Evolutionary conservation across 179 eudicot genomes (phyloP).

Genomic region (Camellia oleifera): DNA sequence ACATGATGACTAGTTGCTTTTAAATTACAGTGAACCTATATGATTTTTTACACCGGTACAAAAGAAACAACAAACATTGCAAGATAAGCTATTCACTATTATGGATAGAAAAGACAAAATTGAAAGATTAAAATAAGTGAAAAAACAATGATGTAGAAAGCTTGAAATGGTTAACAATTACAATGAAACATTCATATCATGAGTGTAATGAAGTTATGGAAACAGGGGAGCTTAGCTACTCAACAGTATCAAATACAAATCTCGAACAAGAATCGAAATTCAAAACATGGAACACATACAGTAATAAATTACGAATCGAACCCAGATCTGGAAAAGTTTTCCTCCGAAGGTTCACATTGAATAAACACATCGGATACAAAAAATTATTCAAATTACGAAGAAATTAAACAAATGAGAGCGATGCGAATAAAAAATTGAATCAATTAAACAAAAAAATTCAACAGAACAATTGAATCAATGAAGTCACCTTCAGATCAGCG

Average conservation of each 20-base stretch:
- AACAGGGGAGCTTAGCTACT: neutral
- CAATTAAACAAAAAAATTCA: neutral
- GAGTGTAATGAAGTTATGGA: neutral
- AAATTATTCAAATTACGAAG: no score
- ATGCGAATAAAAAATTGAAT: neutral
- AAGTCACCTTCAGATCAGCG: slow-evolving; percentile 10
- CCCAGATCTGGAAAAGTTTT: slow-evolving; percentile 14
- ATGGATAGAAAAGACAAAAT: neutral
- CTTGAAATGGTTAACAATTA: neutral
- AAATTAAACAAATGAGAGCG: no score
- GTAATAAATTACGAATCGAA: neutral
- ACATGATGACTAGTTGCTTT: slow-evolving; percentile 52
- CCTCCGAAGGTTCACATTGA: neutral
- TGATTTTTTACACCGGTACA: slow-evolving; percentile 9
- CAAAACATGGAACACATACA: neutral
- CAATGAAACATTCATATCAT: neutral
- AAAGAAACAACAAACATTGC: neutral
- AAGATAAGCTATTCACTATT: neutral
- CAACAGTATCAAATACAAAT: neutral
- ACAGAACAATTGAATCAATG: neutral
- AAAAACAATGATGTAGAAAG: neutral
- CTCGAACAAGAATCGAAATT: slow-evolving; percentile 1
- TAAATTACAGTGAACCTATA: neutral
- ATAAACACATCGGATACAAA: no score
- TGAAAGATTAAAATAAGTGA: no score